Evolutionary conservation across 2,329 filamentous ascomycete species (phyloP).

Genomic region (Alternaria consortialis): DNA sequence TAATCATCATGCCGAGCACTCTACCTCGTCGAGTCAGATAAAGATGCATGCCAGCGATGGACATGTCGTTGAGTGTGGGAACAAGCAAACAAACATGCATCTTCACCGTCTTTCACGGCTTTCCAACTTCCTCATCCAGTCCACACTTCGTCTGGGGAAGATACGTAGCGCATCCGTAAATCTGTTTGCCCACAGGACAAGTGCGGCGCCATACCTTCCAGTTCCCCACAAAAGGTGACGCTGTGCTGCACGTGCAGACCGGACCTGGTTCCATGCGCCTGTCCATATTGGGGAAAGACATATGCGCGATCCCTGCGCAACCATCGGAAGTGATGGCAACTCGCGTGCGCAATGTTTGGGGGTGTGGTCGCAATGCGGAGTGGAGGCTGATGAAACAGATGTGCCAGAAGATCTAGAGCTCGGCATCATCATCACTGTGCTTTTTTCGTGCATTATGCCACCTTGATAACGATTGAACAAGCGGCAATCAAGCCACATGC

Average conservation of each 20-base stretch:
- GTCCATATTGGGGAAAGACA: slow-evolving; percentile 30
- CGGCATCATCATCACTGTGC: slow-evolving; percentile 3
- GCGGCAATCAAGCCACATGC: neutral
- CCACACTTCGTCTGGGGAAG: slow-evolving; percentile 37
- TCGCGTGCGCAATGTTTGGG: slow-evolving; percentile 45
- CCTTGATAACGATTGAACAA: neutral
- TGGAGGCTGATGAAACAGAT: slow-evolving; percentile 38
- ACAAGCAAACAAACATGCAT: slow-evolving; percentile 33
- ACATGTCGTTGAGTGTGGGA: slow-evolving; percentile 13
- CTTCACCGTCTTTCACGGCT: slow-evolving; percentile 28
- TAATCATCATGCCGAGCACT: slow-evolving; percentile 19
- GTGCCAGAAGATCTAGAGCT: slow-evolving; percentile 26
- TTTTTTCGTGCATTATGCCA: neutral
- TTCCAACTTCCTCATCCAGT: slow-evolving; percentile 33
- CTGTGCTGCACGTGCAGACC: slow-evolving; percentile 34
- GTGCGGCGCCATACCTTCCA: slow-evolving; percentile 34
- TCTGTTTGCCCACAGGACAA: slow-evolving; percentile 31
- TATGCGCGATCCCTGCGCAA: slow-evolving; percentile 34
- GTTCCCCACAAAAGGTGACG: slow-evolving; percentile 50
- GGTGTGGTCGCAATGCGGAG: slow-evolving; percentile 16
- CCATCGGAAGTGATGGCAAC: slow-evolving; percentile 35
- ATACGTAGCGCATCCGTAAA: slow-evolving; percentile 41
- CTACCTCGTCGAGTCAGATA: neutral
- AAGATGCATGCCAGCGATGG: neutral
- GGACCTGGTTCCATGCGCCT: slow-evolving; percentile 32